Base-by-base conservation (phyloP, 2,329 filamentous ascomycete genomes). In the Aspergillus oerlinghausenensis region DNA sequence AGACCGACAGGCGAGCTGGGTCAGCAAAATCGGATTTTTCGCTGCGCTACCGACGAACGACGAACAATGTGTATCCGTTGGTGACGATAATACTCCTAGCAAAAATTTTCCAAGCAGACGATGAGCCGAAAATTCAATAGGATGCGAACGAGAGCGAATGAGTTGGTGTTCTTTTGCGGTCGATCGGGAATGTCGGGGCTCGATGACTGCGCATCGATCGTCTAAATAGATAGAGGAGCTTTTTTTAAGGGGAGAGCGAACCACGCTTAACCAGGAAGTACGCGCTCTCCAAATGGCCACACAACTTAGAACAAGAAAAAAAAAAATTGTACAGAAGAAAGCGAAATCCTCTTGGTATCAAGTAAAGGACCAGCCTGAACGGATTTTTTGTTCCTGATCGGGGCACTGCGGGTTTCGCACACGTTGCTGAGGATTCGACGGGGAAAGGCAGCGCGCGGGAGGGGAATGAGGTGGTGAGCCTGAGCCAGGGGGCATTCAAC, bases 241-340 rank as follows among this genome's bases (percentile, higher is more conserved):
- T 57, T 55, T 50, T 50, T 59, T 64, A 61, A 23, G 64, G 64
- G 64, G 60, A 56, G 60, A 56, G 63, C 60, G 58, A 65, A 61
- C 56, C 55, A 58, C 58, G 61, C 61, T 55, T 19, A 59, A 48
- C 60, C 61, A 62, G 62, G 59, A 63, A 65, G 63, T 59, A 45
- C 42, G 60, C 56, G 63, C 63, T 60, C 55, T 59, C 50, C 49
- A 50, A 61, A 55, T 55, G 56, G 54, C 58, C 63, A 55, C 60
- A 65, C 60, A 61, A 63, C 52, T 52, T 49, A 25, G 43, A 25
- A 47, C 23, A 35, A 29, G 3, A 29, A 29, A 28, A 28, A 32
- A 45, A 49, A 52, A 35, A 23, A 26, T 29, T 35, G 29, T 50
- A 25, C 3, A 38, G 48, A 43, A 52, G 40, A 48, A 58, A 54